A percentile compares a stretch with the other conserved stretches of the same genome.
phyloP scores from a whole-genome alignment of 169 alveolate species.

The Plasmodium inui region DNA sequence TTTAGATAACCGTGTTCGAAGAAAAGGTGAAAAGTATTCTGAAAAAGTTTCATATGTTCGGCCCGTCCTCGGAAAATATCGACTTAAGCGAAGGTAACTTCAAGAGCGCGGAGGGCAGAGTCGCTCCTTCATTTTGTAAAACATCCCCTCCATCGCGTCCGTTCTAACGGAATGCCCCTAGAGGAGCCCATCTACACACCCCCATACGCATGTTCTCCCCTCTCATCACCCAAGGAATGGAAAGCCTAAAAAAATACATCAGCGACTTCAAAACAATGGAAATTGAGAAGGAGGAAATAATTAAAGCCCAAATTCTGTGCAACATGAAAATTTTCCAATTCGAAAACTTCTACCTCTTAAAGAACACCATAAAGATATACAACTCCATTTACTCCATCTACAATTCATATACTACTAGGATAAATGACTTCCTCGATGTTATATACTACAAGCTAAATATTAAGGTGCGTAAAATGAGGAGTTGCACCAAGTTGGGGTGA shows the following conservation, averaged over 20 bases:
- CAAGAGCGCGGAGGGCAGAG: background rate
- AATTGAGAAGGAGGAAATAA: conserved; percentile 71
- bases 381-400: conserved; percentile 66
- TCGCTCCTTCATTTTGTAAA: background rate
- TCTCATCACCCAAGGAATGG: conserved; percentile 49
- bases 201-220: background rate
- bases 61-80: conserved; percentile 68
- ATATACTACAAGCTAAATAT: conserved; percentile 68
- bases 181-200: background rate
- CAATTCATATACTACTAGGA: conserved; percentile 54
- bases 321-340: conserved; percentile 63
- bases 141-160: background rate
- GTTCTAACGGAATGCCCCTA: background rate
- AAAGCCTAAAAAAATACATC: conserved; percentile 64
- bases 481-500: background rate
- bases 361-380: conserved; percentile 69
- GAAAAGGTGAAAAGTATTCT: conserved; percentile 66
- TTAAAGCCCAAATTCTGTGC: conserved; percentile 73
- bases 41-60: conserved; percentile 38
- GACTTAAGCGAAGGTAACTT: conserved; percentile 59
- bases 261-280: conserved; percentile 50
- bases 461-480: conserved; percentile 23
- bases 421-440: conserved; percentile 59
- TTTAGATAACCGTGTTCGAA: conserved; percentile 45
- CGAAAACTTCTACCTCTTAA: conserved; percentile 56